A percentile compares a stretch with the other conserved stretches of the same genome.
These are phyloP conservation scores for Zygosaccharomyces siamensis DNA, from an alignment of 805 yeast species.

Conservation along the genomic window DNA sequence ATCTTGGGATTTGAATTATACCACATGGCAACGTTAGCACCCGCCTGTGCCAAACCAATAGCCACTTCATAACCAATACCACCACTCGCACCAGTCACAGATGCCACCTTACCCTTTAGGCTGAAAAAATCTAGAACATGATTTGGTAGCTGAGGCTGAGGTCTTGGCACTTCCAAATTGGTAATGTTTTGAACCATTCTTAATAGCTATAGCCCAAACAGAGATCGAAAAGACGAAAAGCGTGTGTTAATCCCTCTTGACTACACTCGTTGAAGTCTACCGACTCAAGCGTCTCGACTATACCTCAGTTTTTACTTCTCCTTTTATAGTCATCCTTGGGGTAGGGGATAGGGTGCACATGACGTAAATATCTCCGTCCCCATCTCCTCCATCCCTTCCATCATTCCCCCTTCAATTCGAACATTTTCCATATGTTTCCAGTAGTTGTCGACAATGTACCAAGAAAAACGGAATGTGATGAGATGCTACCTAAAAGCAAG, in stretches of 20 bases:
- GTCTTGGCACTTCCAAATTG: background rate
- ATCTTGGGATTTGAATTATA: constrained; percentile 51
- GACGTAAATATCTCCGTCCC: background rate
- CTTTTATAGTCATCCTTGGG: background rate
- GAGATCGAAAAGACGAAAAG: no score
- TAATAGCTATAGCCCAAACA: no score
- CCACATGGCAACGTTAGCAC: constrained; percentile 76
- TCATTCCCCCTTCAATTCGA: background rate
- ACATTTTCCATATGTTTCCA: background rate
- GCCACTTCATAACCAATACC: constrained; percentile 84
- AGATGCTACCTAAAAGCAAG: background rate
- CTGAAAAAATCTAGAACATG: constrained; percentile 66
- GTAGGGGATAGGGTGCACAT: background rate
- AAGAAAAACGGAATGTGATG: background rate
- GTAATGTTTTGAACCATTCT: background rate
- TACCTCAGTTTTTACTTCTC: background rate
- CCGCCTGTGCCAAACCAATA: constrained; percentile 79
- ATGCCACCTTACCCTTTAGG: constrained; percentile 75
- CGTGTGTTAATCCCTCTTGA: no score
- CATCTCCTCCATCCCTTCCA: background rate
- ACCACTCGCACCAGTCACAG: constrained; percentile 78
- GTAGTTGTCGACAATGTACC: background rate
- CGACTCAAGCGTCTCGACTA: no score
- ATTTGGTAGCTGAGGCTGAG: constrained; percentile 36
- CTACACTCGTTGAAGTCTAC: no score